Conservation (phyloP, 192 early-diverging fungal genomes). For the Rhizoclosmatium globosum region DNA sequence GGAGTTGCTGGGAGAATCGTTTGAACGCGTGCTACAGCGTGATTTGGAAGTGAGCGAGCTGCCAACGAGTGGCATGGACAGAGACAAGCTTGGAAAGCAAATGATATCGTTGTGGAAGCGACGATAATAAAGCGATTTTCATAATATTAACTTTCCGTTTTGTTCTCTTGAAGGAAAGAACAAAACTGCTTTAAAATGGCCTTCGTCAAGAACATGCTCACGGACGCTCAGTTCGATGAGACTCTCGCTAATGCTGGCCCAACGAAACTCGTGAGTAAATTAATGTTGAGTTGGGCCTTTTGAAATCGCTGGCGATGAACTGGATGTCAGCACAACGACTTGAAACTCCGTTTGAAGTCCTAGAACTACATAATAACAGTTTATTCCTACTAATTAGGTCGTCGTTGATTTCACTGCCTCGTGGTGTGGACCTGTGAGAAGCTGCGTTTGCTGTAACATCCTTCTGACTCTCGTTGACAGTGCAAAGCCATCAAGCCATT, state of each 20-base stretch:
- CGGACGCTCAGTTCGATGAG: slow-evolving; percentile 34
- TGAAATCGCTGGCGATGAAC: neutral
- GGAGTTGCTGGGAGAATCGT: slow-evolving; percentile 25
- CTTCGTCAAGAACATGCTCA: slow-evolving; percentile 31
- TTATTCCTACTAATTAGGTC: slow-evolving; percentile 34
- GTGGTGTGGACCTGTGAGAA: slow-evolving; percentile 36
- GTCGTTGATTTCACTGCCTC: slow-evolving; percentile 60
- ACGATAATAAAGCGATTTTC: too few relatives aligned
- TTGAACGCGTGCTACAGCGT: slow-evolving; percentile 39
- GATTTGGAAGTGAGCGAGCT: slow-evolving; percentile 9
- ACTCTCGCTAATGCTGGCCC: slow-evolving; percentile 21
- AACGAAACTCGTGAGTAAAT: slow-evolving; percentile 26
- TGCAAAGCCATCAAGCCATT: slow-evolving; percentile 43
- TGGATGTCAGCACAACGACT: neutral
- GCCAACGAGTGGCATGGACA: neutral
- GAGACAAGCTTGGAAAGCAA: neutral
- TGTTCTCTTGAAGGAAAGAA: too few relatives aligned
- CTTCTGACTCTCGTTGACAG: slow-evolving; percentile 33
- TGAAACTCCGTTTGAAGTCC: neutral
- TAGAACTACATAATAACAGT: neutral
- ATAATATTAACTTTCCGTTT: too few relatives aligned
- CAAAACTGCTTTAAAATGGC: slow-evolving; percentile 10
- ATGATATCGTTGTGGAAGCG: slow-evolving; percentile 35
- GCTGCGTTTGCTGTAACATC: neutral
- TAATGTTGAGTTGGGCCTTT: neutral